phyloP scores from a whole-genome alignment of 805 yeast genomes.

The Kazachstania kunashirensis region DNA sequence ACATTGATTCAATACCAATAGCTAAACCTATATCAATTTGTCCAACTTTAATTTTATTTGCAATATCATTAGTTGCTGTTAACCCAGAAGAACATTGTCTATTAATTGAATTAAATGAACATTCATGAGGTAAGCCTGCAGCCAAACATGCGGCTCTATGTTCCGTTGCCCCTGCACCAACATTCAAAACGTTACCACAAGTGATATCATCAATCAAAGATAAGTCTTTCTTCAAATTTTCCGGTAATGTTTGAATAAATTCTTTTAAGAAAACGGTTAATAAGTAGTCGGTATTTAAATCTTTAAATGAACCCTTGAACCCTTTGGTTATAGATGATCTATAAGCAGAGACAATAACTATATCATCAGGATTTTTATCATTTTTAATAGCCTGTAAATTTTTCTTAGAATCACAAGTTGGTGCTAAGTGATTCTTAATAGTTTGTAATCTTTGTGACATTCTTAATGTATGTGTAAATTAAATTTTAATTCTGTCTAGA shows the following conservation, averaged over 20 bases:
- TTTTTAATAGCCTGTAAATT: not conserved
- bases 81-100: conserved; percentile 94
- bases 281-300: conserved; percentile 71
- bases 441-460: conserved; percentile 21
- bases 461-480: too few relatives aligned
- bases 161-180: conserved; percentile 91
- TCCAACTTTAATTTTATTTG: conserved; percentile 77
- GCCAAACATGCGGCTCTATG: conserved; percentile 87
- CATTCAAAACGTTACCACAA: conserved; percentile 85
- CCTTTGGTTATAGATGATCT: conserved; percentile 87
- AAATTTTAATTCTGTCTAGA: too few relatives aligned
- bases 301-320: conserved; percentile 78
- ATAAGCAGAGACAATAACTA: conserved; percentile 82
- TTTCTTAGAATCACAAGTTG: conserved; percentile 2
- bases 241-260: conserved; percentile 43
- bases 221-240: conserved; percentile 36
- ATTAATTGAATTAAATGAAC: conserved; percentile 76
- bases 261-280: conserved; percentile 55
- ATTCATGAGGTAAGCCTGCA: conserved; percentile 77
- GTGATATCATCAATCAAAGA: conserved; percentile 71
- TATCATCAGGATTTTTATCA: conserved; percentile 68
- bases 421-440: conserved; percentile 22
- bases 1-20: conserved; percentile 91
- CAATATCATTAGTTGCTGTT: conserved; percentile 82
- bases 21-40: conserved; percentile 89